Conservation (phyloP, 352 stramenopile species). For the Globisporangium okanoganense region DNA sequence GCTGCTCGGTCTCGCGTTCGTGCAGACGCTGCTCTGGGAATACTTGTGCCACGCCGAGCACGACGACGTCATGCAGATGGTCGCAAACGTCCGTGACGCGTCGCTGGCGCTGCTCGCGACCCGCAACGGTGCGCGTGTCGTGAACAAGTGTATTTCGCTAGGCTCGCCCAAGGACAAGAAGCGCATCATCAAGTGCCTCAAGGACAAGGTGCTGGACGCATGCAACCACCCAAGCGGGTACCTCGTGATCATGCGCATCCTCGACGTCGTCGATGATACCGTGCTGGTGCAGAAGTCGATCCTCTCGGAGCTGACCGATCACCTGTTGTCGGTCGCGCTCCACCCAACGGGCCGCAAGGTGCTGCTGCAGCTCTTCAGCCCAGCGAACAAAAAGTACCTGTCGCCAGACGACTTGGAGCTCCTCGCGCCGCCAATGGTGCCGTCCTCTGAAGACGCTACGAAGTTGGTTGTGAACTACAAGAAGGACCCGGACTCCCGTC, state of each 20-base stretch:
- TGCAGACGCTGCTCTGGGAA: constrained; percentile 88
- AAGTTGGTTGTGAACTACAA: constrained; percentile 83
- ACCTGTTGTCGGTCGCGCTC: constrained; percentile 65
- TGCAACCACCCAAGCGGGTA: constrained; percentile 90
- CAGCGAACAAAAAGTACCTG: constrained; percentile 83
- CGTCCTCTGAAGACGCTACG: constrained; percentile 52
- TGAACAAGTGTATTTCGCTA: constrained; percentile 83
- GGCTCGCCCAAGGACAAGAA: constrained; percentile 89
- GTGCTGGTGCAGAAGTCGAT: constrained; percentile 90
- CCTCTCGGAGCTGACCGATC: constrained; percentile 74
- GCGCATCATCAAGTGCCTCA: constrained; percentile 88
- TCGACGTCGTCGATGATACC: constrained; percentile 90
- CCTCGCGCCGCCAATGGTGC: constrained; percentile 70
- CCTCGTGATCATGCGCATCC: constrained; percentile 84
- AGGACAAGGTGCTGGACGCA: constrained; percentile 87
- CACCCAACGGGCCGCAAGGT: constrained; percentile 76
- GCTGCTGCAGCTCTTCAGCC: constrained; percentile 73
- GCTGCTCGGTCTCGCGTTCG: constrained; percentile 82
- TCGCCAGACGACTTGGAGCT: constrained; percentile 72
- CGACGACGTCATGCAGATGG: constrained; percentile 79
- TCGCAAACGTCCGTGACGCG: constrained; percentile 82
- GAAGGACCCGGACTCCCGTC: constrained; percentile 76
- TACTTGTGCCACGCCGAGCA: constrained; percentile 83
- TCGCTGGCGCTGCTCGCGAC: constrained; percentile 84
- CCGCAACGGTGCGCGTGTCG: constrained; percentile 81